Base-by-base conservation (phyloP, 2,329 filamentous ascomycete species). In the Alternaria sp. region DNA sequence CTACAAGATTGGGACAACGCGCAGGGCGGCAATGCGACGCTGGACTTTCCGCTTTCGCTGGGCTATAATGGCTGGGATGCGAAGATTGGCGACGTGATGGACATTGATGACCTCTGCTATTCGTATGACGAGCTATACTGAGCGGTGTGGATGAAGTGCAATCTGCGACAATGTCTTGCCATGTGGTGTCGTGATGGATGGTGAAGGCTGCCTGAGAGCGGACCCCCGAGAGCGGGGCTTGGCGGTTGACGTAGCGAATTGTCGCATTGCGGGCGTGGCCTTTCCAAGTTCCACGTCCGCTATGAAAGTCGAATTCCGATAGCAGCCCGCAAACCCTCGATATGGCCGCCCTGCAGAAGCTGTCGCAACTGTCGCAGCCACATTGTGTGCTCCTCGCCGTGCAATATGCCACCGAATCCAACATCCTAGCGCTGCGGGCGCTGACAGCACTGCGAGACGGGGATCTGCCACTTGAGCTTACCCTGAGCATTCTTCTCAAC, bases 361-460 rank as follows among this genome's bases (percentile, higher is more conserved):
- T 78, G 15, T 62, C 70, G 55, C 65, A 79, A 58, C 83, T 92
- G 60, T 89, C 90, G 11, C 84, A 88, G 54, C 85, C 90, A 60
- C 92, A 93, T 77, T 87, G 90, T 68, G 82, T 93, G 61, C 86
- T 96, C 61, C 86, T 95, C 54, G 90, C 92, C 47, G 89, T 89
- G 21, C 88, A 93, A 73, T 86, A 90, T 71, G 88, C 92, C 58
- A 86, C 87, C 65, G 87, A 87, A 71, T 85, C 88, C 74, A 87
- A 94, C 76, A 83, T 94, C 71, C 78, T 85, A 70, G 85, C 86
- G 67, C 82, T 96, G 63, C 84, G 86, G 60, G 83, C 83, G 57
- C 83, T 96, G 65, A 85, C 88, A 56, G 83, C 86, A 21, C 82
- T 84, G 43, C 82, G 91, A 70, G 79, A 81, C 57, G 82, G 86